Base-by-base conservation (phyloP, 148 eudicot species). In the Oxyria digyna region DNA sequence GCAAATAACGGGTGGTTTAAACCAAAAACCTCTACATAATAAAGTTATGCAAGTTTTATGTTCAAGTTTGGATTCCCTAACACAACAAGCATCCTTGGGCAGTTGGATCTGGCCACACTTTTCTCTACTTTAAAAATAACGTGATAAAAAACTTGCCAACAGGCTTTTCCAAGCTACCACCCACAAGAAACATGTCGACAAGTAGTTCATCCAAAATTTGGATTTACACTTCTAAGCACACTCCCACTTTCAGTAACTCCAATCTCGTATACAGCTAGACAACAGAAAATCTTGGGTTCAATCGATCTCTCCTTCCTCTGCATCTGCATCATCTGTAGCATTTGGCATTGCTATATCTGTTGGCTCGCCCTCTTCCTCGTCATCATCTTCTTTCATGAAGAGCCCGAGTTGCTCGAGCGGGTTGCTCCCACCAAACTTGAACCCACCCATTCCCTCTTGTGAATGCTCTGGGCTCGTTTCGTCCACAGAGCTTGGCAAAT, bases 331-430 rank as follows among this genome's bases (percentile, higher is more conserved):
- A 24, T 35, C 38, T 2, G 38, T 35, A 6, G 38, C 3, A n/a
- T 38, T 26, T 8, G 42, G 68, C 41, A 64, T 33, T n/a, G n/a
- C n/a, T 11, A 43, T 43, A 27, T 26, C 41, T 9, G 42, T 23
- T 11, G 42, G 80, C 67, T 85, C 94, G 18, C 31, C 80, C 55
- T 88, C 95, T 70, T 88, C 95, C 49, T 88, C 90, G 4, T 88
- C 90, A 0, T 88, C 95, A 42, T 88, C 94, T 66, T 69, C 67
- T 71, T 86, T 88, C 88, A 85, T 88, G 76, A 72, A 88, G 67
- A 88, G 75, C 0, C 95, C 95, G 42, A 88, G 88, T 73, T 88
- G 95, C 62, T 88, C 95, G 73, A 88, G 75, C 10, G 95, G 85
- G 78, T 88, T 88, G 64, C 78, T 84, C 24, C 80, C 70, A 21